Evolutionary conservation across 2,329 filamentous ascomycete genomes (phyloP).

Genomic region (Chrysosporium queenslandicum): DNA sequence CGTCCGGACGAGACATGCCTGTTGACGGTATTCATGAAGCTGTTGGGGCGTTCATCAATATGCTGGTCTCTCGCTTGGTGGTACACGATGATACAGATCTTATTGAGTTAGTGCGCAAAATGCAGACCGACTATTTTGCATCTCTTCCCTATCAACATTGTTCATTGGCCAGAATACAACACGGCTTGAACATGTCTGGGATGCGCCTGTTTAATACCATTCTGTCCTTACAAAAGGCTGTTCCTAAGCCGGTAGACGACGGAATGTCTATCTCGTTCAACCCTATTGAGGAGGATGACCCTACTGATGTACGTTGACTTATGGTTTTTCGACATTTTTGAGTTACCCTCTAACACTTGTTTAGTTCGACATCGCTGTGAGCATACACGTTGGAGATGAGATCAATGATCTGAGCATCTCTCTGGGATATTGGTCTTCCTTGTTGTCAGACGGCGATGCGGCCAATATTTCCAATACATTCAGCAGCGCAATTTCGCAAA

Average conservation of each 20-base stretch:
- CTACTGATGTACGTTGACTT: neutral
- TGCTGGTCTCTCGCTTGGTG: constrained; percentile 19
- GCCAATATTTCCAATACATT: neutral
- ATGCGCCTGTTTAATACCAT: constrained; percentile 37
- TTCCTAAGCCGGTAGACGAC: neutral
- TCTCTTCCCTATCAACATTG: neutral
- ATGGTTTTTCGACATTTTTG: neutral
- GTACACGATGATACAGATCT: neutral
- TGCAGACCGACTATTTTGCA: constrained; percentile 22
- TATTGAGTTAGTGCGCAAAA: neutral
- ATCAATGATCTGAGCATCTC: neutral
- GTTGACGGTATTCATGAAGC: constrained; percentile 30
- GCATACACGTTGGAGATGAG: neutral
- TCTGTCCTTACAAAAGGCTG: neutral
- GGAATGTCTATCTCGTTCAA: neutral
- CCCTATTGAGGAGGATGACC: neutral
- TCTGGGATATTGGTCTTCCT: no score
- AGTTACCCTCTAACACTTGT: neutral
- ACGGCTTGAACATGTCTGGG: constrained; percentile 30
- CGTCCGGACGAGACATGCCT: constrained; percentile 28
- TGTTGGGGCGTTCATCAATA: constrained; percentile 37
- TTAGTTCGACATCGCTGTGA: neutral
- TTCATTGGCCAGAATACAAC: constrained; percentile 37
- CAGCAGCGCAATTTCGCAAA: neutral
- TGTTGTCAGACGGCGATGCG: neutral